phyloP scores from a whole-genome alignment of 495 filamentous ascomycete species.

The Penicillium psychrofluorescens region DNA sequence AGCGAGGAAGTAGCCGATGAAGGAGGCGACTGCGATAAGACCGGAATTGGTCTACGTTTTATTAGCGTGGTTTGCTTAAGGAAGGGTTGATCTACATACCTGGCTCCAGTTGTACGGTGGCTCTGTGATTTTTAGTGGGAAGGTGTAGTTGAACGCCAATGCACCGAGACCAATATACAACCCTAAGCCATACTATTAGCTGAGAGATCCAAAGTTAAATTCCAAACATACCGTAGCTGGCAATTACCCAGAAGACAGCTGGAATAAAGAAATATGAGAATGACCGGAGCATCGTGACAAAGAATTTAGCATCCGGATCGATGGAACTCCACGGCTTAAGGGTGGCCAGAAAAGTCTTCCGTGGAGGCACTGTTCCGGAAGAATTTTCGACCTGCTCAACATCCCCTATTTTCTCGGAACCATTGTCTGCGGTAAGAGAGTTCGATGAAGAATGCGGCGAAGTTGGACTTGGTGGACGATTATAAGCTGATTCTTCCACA shows the following conservation, averaged over 20 bases:
- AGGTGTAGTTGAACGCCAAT: slow-evolving; percentile 53
- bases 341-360: slow-evolving; percentile 37
- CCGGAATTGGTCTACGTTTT: slow-evolving; percentile 40
- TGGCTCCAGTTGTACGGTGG: slow-evolving; percentile 52
- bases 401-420: slow-evolving; percentile 1
- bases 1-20: slow-evolving; percentile 45
- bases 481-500: slow-evolving; percentile 55
- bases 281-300: slow-evolving; percentile 41
- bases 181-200: slow-evolving; percentile 14
- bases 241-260: slow-evolving; percentile 53
- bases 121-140: slow-evolving; percentile 46
- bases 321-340: slow-evolving; percentile 32
- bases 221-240: slow-evolving; percentile 26
- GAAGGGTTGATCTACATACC: neutral
- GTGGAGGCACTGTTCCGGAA: slow-evolving; percentile 7
- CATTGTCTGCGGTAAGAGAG: neutral
- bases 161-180: slow-evolving; percentile 53
- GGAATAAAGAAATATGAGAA: slow-evolving; percentile 50
- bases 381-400: slow-evolving; percentile 4
- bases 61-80: neutral
- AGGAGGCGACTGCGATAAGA: slow-evolving; percentile 46
- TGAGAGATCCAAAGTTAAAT: neutral
- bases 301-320: slow-evolving; percentile 36
- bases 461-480: slow-evolving; percentile 23
- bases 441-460: neutral